phyloP scores from a whole-genome alignment of 2,329 filamentous ascomycete species.

The Gnomoniopsis sp. region DNA sequence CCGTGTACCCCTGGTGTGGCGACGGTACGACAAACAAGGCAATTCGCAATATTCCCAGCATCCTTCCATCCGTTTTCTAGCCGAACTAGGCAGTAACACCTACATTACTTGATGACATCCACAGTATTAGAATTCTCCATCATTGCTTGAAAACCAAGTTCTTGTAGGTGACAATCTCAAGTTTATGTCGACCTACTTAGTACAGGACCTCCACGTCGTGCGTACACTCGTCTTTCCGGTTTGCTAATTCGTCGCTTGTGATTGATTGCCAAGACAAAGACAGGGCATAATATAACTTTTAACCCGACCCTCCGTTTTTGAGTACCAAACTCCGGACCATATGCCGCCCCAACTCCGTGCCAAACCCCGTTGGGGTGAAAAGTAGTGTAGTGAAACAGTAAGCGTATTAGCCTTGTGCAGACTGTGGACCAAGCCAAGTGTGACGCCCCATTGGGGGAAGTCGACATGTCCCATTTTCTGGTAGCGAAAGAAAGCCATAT shows the following conservation, averaged over 20 bases:
- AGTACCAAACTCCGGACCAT: neutral
- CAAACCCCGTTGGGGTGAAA: neutral
- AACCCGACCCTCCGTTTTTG: neutral
- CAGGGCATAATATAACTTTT: neutral
- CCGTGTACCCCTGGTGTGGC: too few relatives aligned
- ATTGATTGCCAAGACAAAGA: neutral
- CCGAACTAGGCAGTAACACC: too few relatives aligned
- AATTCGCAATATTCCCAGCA: too few relatives aligned
- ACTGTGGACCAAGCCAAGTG: neutral
- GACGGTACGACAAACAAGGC: too few relatives aligned
- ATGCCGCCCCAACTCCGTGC: neutral
- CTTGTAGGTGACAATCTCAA: too few relatives aligned
- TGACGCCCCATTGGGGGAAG: neutral
- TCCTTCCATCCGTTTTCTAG: too few relatives aligned
- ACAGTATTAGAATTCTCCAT: too few relatives aligned
- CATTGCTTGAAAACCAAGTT: too few relatives aligned
- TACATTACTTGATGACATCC: too few relatives aligned
- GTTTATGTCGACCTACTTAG: too few relatives aligned
- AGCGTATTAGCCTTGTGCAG: neutral
- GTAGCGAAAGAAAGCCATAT: neutral
- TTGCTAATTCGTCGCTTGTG: too few relatives aligned
- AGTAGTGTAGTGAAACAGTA: neutral
- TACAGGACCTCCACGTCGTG: neutral
- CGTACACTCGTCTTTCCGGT: neutral
- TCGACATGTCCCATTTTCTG: neutral